Evolutionary conservation across 1,139 yeast genomes (phyloP).

Genomic region (Suhomyces anneliseae): DNA sequence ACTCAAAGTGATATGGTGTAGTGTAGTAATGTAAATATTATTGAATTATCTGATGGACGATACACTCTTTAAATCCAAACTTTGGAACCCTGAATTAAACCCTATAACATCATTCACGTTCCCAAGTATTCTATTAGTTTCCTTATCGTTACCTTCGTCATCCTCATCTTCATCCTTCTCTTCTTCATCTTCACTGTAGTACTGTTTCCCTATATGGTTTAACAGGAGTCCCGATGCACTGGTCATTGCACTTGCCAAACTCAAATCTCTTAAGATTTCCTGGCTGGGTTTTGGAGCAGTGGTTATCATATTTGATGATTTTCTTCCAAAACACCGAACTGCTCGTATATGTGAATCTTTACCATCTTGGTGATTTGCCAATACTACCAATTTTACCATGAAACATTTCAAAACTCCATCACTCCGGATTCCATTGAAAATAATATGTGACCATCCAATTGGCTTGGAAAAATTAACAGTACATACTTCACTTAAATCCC

Average conservation of each 20-base stretch:
- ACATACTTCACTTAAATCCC: slow-evolving; percentile 77
- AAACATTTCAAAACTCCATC: slow-evolving; percentile 71
- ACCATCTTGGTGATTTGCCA: slow-evolving; percentile 91
- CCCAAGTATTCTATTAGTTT: slow-evolving; percentile 28
- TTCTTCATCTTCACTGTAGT: slow-evolving; percentile 12
- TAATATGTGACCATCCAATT: slow-evolving; percentile 82
- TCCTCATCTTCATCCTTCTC: slow-evolving; percentile 10
- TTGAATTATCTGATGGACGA: slow-evolving; percentile 36
- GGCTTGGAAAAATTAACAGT: slow-evolving; percentile 68
- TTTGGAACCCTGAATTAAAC: slow-evolving; percentile 45
- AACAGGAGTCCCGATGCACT: slow-evolving; percentile 32
- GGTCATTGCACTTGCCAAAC: slow-evolving; percentile 22
- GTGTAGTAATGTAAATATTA: neutral
- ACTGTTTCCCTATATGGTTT: slow-evolving; percentile 19
- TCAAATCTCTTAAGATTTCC: slow-evolving; percentile 31
- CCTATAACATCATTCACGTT: slow-evolving; percentile 46
- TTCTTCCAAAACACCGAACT: slow-evolving; percentile 53
- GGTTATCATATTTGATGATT: slow-evolving; percentile 17
- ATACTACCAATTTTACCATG: slow-evolving; percentile 64
- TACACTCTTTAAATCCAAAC: slow-evolving; percentile 37
- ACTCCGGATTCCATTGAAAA: slow-evolving; percentile 59
- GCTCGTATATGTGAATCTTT: slow-evolving; percentile 91
- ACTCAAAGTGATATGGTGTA: too few relatives aligned
- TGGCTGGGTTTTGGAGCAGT: slow-evolving; percentile 1
- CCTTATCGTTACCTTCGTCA: slow-evolving; percentile 17